Evolutionary conservation across 106 monocot species (phyloP), one percentile per base, ranked within the genome.

Genomic region (Dioscorea zingiberensis): DNA sequence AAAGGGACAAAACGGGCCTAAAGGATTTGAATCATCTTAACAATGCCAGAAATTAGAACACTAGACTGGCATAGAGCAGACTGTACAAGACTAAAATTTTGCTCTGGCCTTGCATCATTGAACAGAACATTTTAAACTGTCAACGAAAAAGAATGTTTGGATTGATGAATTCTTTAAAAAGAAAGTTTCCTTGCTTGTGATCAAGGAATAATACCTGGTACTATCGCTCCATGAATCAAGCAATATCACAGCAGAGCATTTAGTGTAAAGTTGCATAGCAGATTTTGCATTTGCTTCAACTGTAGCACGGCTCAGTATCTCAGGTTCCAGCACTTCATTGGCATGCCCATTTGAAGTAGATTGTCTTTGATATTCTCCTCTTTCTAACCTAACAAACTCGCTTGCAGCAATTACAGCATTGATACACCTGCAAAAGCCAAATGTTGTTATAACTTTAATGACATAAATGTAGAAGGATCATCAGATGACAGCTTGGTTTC

Each of bases 221-320:
- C 29, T 79, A 32, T 98, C 88, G 63, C 58, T 77, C 76, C 79
- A 92, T 27, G 91, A 89, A 29, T 88, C 85, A 13, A 98, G 80
- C 32, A 93, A 69, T 47, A 98, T 70, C 27, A 66, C 77, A 48
- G 89, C 66, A 62, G 97, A 80, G 68, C 83, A 80, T 79, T 93
- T 92, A 29, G 86, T 77, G 60, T 67, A 98, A 27, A 86, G 47
- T 69, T 93, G 92, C 92, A 98, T 89, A 17, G 84, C 62, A 66
- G 88, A 89, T 65, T 98, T 98, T 44, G 93, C 85, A 77, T 80
- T 92, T 70, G 81, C 76, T 75, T 89, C 88, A 58, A 84, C 80
- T 28, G 80, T 75, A 7, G 25, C 32, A 46, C 82, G 92, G 46
- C 55, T 84, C 14, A 74, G 73, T 47, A 77, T 51, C 69, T 93